Base-by-base conservation (phyloP, 108 stramenopile species). In the Mediolabrus comicus region DNA sequence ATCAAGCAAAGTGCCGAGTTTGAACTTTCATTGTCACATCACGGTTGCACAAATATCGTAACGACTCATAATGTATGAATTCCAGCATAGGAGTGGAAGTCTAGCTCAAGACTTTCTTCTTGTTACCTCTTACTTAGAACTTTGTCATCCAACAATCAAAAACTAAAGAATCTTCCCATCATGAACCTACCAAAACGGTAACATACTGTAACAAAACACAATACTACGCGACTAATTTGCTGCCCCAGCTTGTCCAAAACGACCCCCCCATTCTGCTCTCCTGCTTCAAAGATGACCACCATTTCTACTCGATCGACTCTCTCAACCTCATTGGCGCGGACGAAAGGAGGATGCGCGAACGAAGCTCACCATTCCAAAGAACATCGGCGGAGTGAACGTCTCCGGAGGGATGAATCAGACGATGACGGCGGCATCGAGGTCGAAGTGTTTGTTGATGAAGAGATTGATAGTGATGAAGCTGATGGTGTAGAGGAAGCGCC, bases 391-490 rank as follows among this genome's bases (percentile, higher is more conserved):
- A 31, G 52, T 14, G 10, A 28, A 29, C 62, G 41, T 4, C 41
- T 17, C 27, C 16, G 3, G 9, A 13, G 43, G n/a, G 38, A 46
- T 41, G 39, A 46, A 19, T 17, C 36, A 25, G 36, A 43, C 11
- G 39, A 43, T 31, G 33, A 60, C 27, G 29, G 32, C 22, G 61
- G 54, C 1, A 60, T 52, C 8, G 39, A 53, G 7, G 60, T 54
- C 28, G 71, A 56, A 46, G 58, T 46, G 6, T 19, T 69, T 35
- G 79, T 76, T 1, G 92, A 90, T 68, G 89, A 91, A 64, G 91
- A 89, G 46, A 83, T 89, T 53, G 74, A 58, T 25, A 85, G 84
- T 32, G 71, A 69, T 9, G 90, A 91, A 65, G 79, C 77, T 30
- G 57, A 67, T 51, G 77, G 74, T 17, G 39, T 57, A 75, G 41